Conservation (phyloP, 345 rosid species). For the Citrus australasica region DNA sequence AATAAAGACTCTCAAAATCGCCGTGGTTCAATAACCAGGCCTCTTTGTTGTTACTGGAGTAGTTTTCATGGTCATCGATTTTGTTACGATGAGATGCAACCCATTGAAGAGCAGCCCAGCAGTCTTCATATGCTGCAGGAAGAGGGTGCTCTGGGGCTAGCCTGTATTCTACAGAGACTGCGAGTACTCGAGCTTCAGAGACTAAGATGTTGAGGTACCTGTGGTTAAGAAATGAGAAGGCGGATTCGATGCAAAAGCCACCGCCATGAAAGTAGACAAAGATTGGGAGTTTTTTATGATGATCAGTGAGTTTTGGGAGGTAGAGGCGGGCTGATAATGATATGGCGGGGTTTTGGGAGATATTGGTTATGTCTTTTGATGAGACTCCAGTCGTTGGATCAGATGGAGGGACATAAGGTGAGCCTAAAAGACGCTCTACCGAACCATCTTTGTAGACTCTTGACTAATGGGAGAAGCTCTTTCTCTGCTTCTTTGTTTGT, state of each 20-base stretch:
- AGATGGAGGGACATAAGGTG: slow-evolving; percentile 22
- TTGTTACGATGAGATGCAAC: slow-evolving; percentile 18
- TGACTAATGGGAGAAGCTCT: not conserved
- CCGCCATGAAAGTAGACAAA: slow-evolving; percentile 35
- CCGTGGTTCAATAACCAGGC: slow-evolving; percentile 16
- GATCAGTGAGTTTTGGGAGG: slow-evolving; percentile 24
- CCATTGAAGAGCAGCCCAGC: slow-evolving; percentile 39
- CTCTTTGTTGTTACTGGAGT: not conserved
- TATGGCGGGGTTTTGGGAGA: slow-evolving; percentile 19
- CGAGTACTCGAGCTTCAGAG: slow-evolving; percentile 18
- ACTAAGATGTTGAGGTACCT: slow-evolving; percentile 20
- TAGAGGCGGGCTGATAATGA: slow-evolving; percentile 24
- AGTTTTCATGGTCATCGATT: not conserved
- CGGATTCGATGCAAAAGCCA: slow-evolving; percentile 26
- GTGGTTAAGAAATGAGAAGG: slow-evolving; percentile 23
- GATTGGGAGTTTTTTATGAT: slow-evolving; percentile 23
- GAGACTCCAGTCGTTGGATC: slow-evolving; percentile 24
- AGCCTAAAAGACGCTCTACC: slow-evolving; percentile 16
- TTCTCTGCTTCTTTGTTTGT: not conserved
- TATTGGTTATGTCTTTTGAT: slow-evolving; percentile 31
- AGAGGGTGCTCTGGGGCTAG: slow-evolving; percentile 37
- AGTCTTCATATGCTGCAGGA: slow-evolving; percentile 32
- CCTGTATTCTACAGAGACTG: slow-evolving; percentile 39
- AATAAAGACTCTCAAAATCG: slow-evolving; percentile 20
- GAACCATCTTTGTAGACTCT: slow-evolving; percentile 20